Conservation (phyloP, 2,329 filamentous ascomycete genomes). For the Beauveria asiatica region DNA sequence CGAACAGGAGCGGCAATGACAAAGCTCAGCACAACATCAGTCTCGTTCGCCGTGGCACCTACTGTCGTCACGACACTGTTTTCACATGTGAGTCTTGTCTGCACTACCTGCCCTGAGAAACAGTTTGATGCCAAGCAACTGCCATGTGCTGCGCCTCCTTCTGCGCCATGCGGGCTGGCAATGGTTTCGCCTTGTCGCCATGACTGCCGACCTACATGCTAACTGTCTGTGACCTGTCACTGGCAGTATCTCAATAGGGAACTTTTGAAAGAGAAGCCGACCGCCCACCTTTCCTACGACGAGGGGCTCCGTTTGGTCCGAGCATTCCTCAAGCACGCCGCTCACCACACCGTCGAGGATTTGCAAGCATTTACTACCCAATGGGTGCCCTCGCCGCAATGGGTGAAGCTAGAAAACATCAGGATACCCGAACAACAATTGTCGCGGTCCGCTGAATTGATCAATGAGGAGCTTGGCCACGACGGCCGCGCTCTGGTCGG, state of each 20-base stretch:
- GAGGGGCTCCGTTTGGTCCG: slow-evolving; percentile 84
- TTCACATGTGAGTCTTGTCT: slow-evolving; percentile 59
- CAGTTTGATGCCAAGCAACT: neutral
- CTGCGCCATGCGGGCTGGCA: neutral
- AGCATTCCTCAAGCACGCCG: slow-evolving; percentile 75
- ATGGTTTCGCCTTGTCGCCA: neutral
- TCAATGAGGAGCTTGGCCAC: slow-evolving; percentile 68
- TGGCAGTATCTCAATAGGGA: slow-evolving; percentile 73
- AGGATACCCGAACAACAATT: slow-evolving; percentile 58
- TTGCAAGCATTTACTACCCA: slow-evolving; percentile 85
- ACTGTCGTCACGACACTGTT: slow-evolving; percentile 81
- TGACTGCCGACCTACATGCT: neutral
- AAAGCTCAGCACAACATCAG: slow-evolving; percentile 66
- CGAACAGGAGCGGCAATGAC: slow-evolving; percentile 33
- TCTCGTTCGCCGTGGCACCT: slow-evolving; percentile 77
- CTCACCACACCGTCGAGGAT: slow-evolving; percentile 86
- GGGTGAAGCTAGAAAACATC: slow-evolving; percentile 71
- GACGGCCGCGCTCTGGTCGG: slow-evolving; percentile 69
- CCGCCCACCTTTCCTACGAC: slow-evolving; percentile 86
- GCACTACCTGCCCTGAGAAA: neutral
- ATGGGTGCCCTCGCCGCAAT: slow-evolving; percentile 82
- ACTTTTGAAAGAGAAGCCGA: slow-evolving; percentile 67
- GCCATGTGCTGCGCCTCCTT: neutral
- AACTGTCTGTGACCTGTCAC: neutral
- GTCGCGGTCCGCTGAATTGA: slow-evolving; percentile 53